Percentiles rank a stretch among this genome's conserved stretches.
These are phyloP conservation scores for Castanopsis chinensis DNA, from an alignment of 306 rosid genomes.

Conservation along the genomic window DNA sequence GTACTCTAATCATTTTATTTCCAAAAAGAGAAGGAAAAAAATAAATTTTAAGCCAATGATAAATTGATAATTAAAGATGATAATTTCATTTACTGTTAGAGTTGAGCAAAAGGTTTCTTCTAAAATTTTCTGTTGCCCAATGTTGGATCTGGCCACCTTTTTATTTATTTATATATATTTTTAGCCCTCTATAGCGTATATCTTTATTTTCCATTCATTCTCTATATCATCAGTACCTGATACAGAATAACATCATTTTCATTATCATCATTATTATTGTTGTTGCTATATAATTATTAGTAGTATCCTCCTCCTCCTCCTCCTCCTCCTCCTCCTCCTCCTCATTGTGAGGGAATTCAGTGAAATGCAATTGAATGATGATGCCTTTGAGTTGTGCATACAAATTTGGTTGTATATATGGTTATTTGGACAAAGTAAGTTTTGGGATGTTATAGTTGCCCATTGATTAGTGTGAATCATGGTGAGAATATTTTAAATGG, in stretches of 20 bases:
- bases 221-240: no score
- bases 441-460: neutral
- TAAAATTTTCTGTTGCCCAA: neutral
- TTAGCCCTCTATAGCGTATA: neutral
- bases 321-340: neutral
- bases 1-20: no score
- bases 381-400: neutral
- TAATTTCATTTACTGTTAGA: neutral
- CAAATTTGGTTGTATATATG: neutral
- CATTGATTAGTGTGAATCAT: neutral
- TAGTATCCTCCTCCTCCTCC: neutral
- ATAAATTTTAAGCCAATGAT: neutral
- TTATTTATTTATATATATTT: neutral
- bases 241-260: no score
- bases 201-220: neutral
- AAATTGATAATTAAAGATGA: neutral
- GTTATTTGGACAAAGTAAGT: neutral
- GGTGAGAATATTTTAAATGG: neutral
- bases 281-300: neutral
- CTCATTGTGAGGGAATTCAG: neutral
- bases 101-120: neutral
- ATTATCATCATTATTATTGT: neutral
- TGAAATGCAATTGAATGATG: neutral
- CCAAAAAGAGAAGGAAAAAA: no score
- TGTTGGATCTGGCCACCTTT: neutral